A percentile compares a stretch with the other conserved stretches of the same genome.
phyloP scores from a whole-genome alignment of 2,329 filamentous ascomycete genomes.

The Periconia digitata region DNA sequence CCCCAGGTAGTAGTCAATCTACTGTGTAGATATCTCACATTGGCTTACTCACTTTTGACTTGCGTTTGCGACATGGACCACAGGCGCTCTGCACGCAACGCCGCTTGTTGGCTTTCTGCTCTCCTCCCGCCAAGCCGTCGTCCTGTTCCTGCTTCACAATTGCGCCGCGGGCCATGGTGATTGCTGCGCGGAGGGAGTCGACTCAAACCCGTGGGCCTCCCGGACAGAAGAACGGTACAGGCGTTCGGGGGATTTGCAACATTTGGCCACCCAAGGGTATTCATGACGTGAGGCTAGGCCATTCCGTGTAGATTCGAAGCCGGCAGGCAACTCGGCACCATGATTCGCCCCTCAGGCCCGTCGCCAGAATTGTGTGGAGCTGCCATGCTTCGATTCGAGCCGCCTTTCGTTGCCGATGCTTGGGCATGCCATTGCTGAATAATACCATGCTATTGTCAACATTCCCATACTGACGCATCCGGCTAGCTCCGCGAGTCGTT shows the following conservation, averaged over 20 bases:
- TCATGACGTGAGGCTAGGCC: constrained; percentile 13
- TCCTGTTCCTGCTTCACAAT: constrained; percentile 23
- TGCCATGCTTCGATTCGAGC: background rate
- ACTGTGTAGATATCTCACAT: too few species aligned
- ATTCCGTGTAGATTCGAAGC: too few species aligned
- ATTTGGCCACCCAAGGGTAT: constrained; percentile 10
- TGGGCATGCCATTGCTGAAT: background rate
- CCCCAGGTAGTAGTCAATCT: too few species aligned
- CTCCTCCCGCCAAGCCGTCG: constrained; percentile 18
- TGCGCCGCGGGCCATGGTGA: constrained; percentile 12
- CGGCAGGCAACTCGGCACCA: background rate
- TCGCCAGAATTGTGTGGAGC: background rate
- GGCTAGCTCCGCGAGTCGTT: background rate
- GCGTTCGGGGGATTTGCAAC: background rate
- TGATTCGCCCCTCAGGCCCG: constrained; percentile 1
- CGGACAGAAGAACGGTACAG: background rate
- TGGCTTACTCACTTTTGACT: constrained; percentile 54
- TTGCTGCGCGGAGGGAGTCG: constrained; percentile 19
- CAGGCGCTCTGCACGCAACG: constrained; percentile 46
- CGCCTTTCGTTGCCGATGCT: background rate
- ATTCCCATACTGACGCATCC: background rate
- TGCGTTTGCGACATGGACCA: constrained; percentile 54
- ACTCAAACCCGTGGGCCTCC: background rate
- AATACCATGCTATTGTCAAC: background rate
- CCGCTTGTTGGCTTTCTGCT: constrained; percentile 34